phyloP scores from a whole-genome alignment of 108 stramenopile species.

The Skeletonema potamos region DNA sequence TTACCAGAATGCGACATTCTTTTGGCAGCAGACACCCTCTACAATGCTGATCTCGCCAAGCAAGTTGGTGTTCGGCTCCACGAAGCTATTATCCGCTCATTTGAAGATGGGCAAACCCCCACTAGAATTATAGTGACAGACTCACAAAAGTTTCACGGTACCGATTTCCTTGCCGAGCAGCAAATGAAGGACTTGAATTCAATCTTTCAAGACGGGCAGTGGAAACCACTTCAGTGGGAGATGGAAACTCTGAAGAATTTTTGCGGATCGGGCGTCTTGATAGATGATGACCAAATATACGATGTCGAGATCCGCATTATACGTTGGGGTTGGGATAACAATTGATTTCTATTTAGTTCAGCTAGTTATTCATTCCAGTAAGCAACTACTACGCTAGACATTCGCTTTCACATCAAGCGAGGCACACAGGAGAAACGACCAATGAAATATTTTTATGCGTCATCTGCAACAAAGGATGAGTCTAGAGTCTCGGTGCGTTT shows the following conservation, averaged over 20 bases:
- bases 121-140: slow-evolving; percentile 64
- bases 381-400: neutral
- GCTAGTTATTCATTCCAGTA: neutral
- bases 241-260: slow-evolving; percentile 45
- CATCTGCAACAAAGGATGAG: neutral
- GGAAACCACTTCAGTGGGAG: slow-evolving; percentile 49
- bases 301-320: slow-evolving; percentile 62
- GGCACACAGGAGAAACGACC: neutral
- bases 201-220: slow-evolving; percentile 7
- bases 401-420: neutral
- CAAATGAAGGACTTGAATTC: slow-evolving; percentile 23
- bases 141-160: slow-evolving; percentile 75
- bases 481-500: neutral
- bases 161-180: slow-evolving; percentile 54
- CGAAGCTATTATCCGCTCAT: slow-evolving; percentile 43
- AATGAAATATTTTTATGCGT: neutral
- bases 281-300: slow-evolving; percentile 81
- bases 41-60: slow-evolving; percentile 61
- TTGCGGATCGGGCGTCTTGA: slow-evolving; percentile 65
- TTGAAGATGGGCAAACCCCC: slow-evolving; percentile 7
- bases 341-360: neutral
- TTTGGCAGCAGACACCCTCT: slow-evolving; percentile 79
- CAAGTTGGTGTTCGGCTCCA: slow-evolving; percentile 59
- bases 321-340: slow-evolving; percentile 54
- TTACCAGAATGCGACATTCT: slow-evolving; percentile 57